Conservation (phyloP, 164 flowering plant genomes). For the Cinnamomum micranthum region DNA sequence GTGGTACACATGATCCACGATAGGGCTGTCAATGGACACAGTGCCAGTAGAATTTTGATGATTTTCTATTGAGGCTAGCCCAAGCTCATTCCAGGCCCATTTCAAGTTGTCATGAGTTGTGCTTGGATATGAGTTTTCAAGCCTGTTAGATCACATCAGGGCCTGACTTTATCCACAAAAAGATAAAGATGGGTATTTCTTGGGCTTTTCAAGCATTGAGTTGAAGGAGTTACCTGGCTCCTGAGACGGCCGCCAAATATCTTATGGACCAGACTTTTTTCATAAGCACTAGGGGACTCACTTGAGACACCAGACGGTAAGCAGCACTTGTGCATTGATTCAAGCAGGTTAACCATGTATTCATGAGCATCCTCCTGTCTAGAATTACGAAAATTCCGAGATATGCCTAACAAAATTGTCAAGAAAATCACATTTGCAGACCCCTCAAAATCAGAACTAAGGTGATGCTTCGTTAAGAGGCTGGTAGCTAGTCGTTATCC, state of each 20-base stretch:
- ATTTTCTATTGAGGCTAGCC: neutral
- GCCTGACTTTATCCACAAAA: neutral
- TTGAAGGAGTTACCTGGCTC: constrained; percentile 66
- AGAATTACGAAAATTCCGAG: constrained; percentile 76
- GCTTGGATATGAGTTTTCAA: neutral
- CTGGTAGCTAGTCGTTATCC: neutral
- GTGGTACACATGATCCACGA: neutral
- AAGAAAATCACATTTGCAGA: constrained; percentile 31
- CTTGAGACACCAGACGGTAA: constrained; percentile 89
- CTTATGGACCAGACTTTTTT: constrained; percentile 93
- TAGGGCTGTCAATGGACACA: neutral
- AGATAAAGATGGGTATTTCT: neutral
- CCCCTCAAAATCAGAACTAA: neutral
- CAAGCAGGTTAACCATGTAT: constrained; percentile 91
- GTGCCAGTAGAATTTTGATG: neutral
- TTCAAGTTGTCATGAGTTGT: neutral
- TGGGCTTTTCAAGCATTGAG: neutral
- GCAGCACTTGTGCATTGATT: constrained; percentile 98
- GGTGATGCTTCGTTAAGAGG: neutral
- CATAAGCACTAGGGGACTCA: constrained; percentile 85
- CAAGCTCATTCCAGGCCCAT: neutral
- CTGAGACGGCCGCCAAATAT: constrained; percentile 94
- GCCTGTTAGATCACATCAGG: neutral
- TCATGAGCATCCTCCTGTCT: constrained; percentile 99
- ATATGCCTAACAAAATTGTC: constrained; percentile 65